Evolutionary conservation across 352 stramenopile genomes (phyloP), one percentile per base, ranked within the genome.

Genomic region (Globisporangium radiosum): DNA sequence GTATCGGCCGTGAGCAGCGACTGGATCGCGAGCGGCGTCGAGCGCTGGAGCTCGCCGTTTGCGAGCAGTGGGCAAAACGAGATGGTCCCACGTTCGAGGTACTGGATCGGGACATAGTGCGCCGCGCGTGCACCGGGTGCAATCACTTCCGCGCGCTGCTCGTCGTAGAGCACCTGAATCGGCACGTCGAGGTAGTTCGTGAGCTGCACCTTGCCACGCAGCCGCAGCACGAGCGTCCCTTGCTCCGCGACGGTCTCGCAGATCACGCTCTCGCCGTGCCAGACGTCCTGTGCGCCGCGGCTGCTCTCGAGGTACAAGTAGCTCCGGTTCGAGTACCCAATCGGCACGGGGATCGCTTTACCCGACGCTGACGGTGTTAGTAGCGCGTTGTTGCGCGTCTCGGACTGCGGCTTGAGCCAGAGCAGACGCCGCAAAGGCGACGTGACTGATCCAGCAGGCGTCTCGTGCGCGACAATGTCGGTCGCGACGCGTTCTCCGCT

Each of bases 171-270:
- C 8, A 92, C 70, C 64, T 92, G 69, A 11, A 94, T 82, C 3
- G 81, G 76, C 40, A 90, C 69, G 13, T 66, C 74, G 14, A 92
- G 75, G 56, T 80, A 84, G 62, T 94, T 94, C 11, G 73, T 73
- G 15, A 94, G 59, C 64, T 92, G 81, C 7, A 92, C 81, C 61
- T 88, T 90, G 15, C 82, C 79, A 43, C 85, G 82, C 53, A 94
- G 63, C 8, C 85, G 78, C 50, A 94, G 66, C 10, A 94, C 78
- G 5, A 94, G 72, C 49, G 85, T 94, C 1, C 85, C 85, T 66
- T 92, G 82, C 59, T 94, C 85, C 11, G 85, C 85, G 2, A 94
- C 85, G 0, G 85, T 94, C 62, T 94, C 82, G 19, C 82, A 92
- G 54, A 94, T 90, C 47, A 92, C 85, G 57, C 76, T 88, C 60